phyloP scores from a whole-genome alignment of 2,329 filamentous ascomycete genomes.

The Colletotrichum sp. region DNA sequence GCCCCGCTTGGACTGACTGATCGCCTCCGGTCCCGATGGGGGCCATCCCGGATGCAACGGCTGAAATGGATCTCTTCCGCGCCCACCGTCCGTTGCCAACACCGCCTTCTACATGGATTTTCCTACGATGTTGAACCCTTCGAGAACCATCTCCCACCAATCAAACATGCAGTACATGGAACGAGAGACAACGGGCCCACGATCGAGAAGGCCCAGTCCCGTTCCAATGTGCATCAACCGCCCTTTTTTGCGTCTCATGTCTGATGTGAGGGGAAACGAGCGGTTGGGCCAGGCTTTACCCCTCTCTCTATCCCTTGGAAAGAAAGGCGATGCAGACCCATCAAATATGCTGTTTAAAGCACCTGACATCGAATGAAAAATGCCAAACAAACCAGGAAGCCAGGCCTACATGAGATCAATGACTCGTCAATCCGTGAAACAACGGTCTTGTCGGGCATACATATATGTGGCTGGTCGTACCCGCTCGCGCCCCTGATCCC shows the following conservation, averaged over 20 bases:
- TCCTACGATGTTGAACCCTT: background rate
- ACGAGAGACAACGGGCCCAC: background rate
- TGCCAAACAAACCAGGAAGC: background rate
- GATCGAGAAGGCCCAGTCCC: background rate
- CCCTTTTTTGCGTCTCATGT: background rate
- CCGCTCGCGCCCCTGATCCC: constrained; percentile 54
- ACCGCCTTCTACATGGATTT: background rate
- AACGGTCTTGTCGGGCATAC: constrained; percentile 73
- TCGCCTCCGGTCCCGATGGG: background rate
- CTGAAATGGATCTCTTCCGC: background rate
- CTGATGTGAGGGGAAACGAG: background rate
- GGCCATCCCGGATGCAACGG: constrained; percentile 4
- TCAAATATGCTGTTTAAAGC: constrained; percentile 5
- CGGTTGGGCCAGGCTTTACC: background rate
- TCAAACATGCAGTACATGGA: background rate
- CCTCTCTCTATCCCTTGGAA: background rate
- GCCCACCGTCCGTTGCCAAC: background rate
- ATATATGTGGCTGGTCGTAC: constrained; percentile 77
- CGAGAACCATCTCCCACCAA: background rate
- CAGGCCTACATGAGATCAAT: background rate
- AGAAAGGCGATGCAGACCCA: background rate
- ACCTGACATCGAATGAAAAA: constrained; percentile 4
- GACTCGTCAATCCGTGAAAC: constrained; percentile 4
- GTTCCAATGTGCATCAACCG: background rate
- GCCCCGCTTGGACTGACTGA: constrained; percentile 1